Evolutionary conservation across 352 stramenopile genomes (phyloP), one percentile per base, ranked within the genome.

Genomic region (Thraustotheca clavata): DNA sequence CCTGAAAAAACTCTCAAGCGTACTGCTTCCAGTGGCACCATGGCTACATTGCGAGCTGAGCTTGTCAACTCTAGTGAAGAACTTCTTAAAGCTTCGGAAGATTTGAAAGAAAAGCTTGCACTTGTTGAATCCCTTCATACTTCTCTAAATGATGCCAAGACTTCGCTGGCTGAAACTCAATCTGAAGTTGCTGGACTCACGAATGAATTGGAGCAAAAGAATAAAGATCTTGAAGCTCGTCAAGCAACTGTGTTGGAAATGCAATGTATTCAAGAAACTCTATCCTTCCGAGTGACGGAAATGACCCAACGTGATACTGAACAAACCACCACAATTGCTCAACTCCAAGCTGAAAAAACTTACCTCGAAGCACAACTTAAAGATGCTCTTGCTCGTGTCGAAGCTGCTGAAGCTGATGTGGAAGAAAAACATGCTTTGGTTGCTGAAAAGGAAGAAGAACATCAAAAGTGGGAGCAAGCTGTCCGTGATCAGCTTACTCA

Each of bases 231-330:
- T 12, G n/a, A 65, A 40, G 22, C 38, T 9, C 57, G 47, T 16
- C 57, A 55, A 3, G 57, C 57, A 6, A 40, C 39, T 29, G 35
- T 65, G 20, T 35, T 65, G 31, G 57, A 65, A 20, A 34, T 65
- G 35, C 46, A 65, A 16, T 54, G 35, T 22, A 43, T 65, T 8
- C 57, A 65, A 24, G 57, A 65, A 27, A 55, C 57, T 14, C 57
- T 65, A 7, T 43, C 46, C n/a, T 65, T 65, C 38, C 57, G 57
- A 31, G 38, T 65, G n/a, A 54, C 24, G 3, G 57, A 65, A 54
- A 40, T 65, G 57, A 49, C 57, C 29, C 3, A 50, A 22, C n/a
- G 24, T 16, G 57, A 54, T 22, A 33, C 36, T n/a, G 38, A 43
- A 31, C 36, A 35, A 12, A 18, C 41, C 18, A 35, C 57, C 5